Evolutionary conservation across 371 early-diverging fungal genomes (phyloP), one percentile per base, ranked within the genome.

Genomic region (Blakeslea trispora): DNA sequence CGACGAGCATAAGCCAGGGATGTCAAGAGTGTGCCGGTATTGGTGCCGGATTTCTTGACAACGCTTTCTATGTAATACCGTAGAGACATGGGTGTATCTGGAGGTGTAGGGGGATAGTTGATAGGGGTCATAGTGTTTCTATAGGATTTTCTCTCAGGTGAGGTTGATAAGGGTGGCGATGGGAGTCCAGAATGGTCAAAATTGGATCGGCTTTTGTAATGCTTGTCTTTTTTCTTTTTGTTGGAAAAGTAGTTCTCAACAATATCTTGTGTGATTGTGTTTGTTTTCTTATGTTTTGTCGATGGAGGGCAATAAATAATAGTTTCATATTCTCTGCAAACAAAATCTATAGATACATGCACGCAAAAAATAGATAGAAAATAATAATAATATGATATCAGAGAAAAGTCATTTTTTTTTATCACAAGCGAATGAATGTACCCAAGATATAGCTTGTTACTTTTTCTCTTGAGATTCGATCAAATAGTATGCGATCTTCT

Each of bases 1-100:
- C 85, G 75, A 17, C 67, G 72, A 17, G 86, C 68, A 61, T 84
- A 85, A 5, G 79, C 75, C 8, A 85, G 50, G 7, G 85, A 85
- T 45, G 78, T 70, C 18, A 85, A 64, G 8, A 85, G 66, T 9
- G 85, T 85, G 3, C 82, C 85, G 0, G 78, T 81, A 43, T 77
- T 74, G 14, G 82, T 81, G 24, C 75, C 70, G 14, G 83, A 85
- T 34, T 72, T 66, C 24, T 68, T 49, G 6, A 80, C 78, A 0
- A 85, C 63, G 34, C 71, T 64, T 17, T 78, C 69, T 31, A 84
- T 81, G 57, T 78, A 84, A 19, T 31, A 49, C 24, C 71, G 58
- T 19, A 84, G 53, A 0, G 81, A 59, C 41, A 54, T 55, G 24
- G 51, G 41, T 39, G 43, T 14, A 13, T 19, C 49, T 14, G 41